phyloP scores from a whole-genome alignment of 495 filamentous ascomycete genomes.

The Lentithecium fluviatile region DNA sequence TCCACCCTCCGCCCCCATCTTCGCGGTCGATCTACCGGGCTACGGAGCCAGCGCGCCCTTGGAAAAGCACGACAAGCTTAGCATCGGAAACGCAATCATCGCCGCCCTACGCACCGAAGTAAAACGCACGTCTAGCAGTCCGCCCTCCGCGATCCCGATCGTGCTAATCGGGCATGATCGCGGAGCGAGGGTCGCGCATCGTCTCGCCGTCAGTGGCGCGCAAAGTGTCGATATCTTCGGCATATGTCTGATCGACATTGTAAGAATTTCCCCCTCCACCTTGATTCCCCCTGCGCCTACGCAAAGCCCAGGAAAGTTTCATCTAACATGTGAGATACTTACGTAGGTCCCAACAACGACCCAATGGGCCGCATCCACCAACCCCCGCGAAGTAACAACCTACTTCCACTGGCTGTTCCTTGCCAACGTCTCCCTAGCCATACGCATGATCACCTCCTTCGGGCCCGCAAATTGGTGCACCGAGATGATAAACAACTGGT shows the following conservation, averaged over 20 bases:
- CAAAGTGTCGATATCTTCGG: conserved; percentile 39
- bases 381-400: conserved; percentile 34
- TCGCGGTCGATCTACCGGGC: conserved; percentile 46
- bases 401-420: conserved; percentile 56
- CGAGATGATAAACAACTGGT: conserved; percentile 39
- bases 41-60: conserved; percentile 45
- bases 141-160: conserved; percentile 21
- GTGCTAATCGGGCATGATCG: conserved; percentile 51
- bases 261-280: conserved; percentile 24
- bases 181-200: conserved; percentile 51
- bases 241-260: conserved; percentile 48
- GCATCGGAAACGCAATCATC: conserved; percentile 45
- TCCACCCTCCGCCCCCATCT: conserved; percentile 30
- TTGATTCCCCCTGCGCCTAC: too few species aligned
- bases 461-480: conserved; percentile 46
- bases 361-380: conserved; percentile 42
- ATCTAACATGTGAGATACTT: too few species aligned
- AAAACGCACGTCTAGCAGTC: not conserved
- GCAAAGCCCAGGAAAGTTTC: too few species aligned
- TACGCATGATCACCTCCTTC: conserved; percentile 47
- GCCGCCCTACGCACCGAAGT: conserved; percentile 37
- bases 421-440: conserved; percentile 49
- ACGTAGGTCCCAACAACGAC: conserved; percentile 42
- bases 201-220: conserved; percentile 44
- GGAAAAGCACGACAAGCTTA: conserved; percentile 41